These are phyloP conservation scores for Tricholoma sp. DNA, from an alignment of 768 basidiomycete genomes.

Conservation along the genomic window DNA sequence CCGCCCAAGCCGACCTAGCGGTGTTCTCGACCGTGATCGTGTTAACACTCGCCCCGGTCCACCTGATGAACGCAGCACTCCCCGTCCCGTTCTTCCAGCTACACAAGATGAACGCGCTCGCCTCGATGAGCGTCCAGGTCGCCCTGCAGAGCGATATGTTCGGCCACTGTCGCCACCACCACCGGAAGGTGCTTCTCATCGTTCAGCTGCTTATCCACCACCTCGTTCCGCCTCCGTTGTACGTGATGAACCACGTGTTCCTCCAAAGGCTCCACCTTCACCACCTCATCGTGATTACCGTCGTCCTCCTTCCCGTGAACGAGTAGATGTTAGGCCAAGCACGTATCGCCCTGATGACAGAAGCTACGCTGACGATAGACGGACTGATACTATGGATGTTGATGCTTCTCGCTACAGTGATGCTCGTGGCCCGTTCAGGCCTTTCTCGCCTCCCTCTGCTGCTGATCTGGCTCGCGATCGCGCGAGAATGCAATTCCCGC, in stretches of 20 bases:
- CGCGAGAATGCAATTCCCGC: conserved; percentile 24
- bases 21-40: conserved; percentile 13
- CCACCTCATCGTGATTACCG: conserved; percentile 28
- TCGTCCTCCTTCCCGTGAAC: conserved; percentile 29
- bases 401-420: conserved; percentile 32
- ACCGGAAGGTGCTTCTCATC: conserved; percentile 6
- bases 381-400: conserved; percentile 30
- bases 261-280: conserved; percentile 18
- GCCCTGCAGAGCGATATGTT: conserved; percentile 10
- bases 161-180: conserved; percentile 11
- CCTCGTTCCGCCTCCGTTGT: conserved; percentile 18
- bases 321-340: conserved; percentile 15
- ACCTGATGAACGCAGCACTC: conserved; percentile 8
- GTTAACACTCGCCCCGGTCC: conserved; percentile 14
- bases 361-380: conserved; percentile 29
- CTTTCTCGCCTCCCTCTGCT: conserved; percentile 29
- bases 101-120: conserved; percentile 17
- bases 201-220: conserved; percentile 15
- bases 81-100: conserved; percentile 11
- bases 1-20: conserved; percentile 8
- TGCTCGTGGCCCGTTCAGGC: conserved; percentile 22
- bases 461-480: conserved; percentile 28
- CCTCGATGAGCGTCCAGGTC: conserved; percentile 19
- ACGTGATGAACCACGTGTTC: conserved; percentile 29
- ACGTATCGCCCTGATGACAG: conserved; percentile 38